Evolutionary conservation across 805 yeast genomes (phyloP), one percentile per base, ranked within the genome.

Genomic region (Vanderwaltozyma polyspora): DNA sequence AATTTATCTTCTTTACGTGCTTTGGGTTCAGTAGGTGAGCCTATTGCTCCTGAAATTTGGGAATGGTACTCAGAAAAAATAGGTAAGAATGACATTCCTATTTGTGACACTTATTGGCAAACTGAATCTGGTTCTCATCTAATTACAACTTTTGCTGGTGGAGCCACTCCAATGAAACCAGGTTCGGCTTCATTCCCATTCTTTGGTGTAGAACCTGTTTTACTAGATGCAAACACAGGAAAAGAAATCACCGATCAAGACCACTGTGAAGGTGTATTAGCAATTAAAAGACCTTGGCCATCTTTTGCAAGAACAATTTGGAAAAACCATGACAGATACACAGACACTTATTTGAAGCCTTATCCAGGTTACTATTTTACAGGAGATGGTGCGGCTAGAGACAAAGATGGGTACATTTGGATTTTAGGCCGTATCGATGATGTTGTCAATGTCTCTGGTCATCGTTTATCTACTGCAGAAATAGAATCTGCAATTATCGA

Each of bases 371-470:
- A 71, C 56, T 82, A 80, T 64, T 82, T 82, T 65, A 77, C 91
- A 1, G 94, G 94, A 50, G 94, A 82, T 61, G 93, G 93, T 61
- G 91, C 89, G 19, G 89, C 86, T 14, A 71, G 87, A 54, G 93
- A 82, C 55, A 66, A 71, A 45, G 89, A 81, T 54, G 93, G 93
- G 5, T 82, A 72, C 64, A 78, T 74, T 63, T 82, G 91, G 87
- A 80, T 82, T 44, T 60, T 80, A 51, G 93, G 93, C 37, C 70
- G 93, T 63, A 91, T 82, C 41, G 93, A 82, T 58, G 93, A 82
- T 57, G 93, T 82, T 40, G 93, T 82, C 34, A 82, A 82, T 54
- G 91, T 82, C 28, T 76, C 85, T 24, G 93, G 93, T 37, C 93
- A 82, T 64, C 68, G 93, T 57, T 66, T 82, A 49, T 80, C 91